Evolutionary conservation across 2,329 filamentous ascomycete species (phyloP).

Genomic region (Exophiala viscosa): DNA sequence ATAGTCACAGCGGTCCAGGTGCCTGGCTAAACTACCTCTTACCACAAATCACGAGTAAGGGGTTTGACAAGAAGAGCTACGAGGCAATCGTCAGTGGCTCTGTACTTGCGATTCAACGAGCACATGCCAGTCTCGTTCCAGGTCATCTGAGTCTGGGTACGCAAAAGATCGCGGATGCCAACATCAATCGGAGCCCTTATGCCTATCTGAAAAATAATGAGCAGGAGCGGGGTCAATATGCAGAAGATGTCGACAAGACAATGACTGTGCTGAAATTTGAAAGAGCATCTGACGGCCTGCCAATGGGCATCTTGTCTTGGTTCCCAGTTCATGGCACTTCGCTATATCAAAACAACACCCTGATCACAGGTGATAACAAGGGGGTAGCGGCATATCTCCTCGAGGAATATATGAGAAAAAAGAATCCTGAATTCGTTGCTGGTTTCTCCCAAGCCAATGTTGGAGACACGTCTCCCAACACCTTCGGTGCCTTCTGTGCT

Average conservation of each 20-base stretch:
- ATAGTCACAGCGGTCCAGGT: conserved; percentile 86
- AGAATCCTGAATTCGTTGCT: conserved; percentile 64
- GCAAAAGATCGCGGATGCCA: conserved; percentile 68
- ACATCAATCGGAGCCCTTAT: conserved; percentile 84
- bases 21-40: conserved; percentile 94
- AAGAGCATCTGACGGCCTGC: conserved; percentile 68
- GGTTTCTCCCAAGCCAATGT: conserved; percentile 91
- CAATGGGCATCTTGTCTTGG: conserved; percentile 80
- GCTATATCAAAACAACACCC: conserved; percentile 84
- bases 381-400: conserved; percentile 84
- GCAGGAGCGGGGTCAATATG: conserved; percentile 68
- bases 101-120: conserved; percentile 73
- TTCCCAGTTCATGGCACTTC: conserved; percentile 91
- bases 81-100: conserved; percentile 84
- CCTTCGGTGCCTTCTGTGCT: conserved; percentile 83
- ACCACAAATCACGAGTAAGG: conserved; percentile 82
- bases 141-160: conserved; percentile 69
- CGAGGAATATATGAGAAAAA: conserved; percentile 51
- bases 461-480: conserved; percentile 85
- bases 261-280: conserved; percentile 78
- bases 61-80: conserved; percentile 84
- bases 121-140: conserved; percentile 67
- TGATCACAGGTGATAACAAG: conserved; percentile 94
- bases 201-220: conserved; percentile 83
- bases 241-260: conserved; percentile 65